These are phyloP conservation scores for Fusarium guadeloupense DNA, from an alignment of 2,329 filamentous ascomycete species.

Conservation along the genomic window DNA sequence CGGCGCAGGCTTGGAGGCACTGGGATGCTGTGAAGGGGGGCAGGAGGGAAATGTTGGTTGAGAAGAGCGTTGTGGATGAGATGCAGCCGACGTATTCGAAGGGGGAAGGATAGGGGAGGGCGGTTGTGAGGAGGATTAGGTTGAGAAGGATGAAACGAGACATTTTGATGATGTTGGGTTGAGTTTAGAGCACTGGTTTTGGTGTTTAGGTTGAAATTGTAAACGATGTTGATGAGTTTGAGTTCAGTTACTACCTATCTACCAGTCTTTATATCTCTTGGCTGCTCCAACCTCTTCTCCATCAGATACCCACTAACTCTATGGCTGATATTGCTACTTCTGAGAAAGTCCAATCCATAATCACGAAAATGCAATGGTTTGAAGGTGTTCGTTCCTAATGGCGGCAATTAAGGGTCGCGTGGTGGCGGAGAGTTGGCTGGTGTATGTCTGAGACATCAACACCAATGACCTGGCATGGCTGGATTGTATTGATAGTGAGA, in stretches of 20 bases:
- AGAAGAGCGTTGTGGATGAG: constrained; percentile 31
- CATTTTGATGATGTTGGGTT: constrained; percentile 7
- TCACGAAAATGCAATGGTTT: not conserved
- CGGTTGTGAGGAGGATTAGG: constrained; percentile 37
- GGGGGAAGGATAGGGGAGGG: constrained; percentile 16
- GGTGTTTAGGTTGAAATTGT: not conserved
- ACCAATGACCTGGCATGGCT: not conserved
- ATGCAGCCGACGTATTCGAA: constrained; percentile 46
- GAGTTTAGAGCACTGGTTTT: not conserved
- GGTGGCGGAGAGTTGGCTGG: constrained; percentile 1
- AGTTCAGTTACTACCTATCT: not conserved
- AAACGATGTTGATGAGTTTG: not conserved
- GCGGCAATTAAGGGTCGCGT: constrained; percentile 9
- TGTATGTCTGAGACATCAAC: constrained; percentile 16
- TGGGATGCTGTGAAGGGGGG: constrained; percentile 19
- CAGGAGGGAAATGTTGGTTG: constrained; percentile 19
- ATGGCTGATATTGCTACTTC: not conserved
- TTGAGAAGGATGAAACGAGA: constrained; percentile 14
- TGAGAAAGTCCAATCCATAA: not conserved
- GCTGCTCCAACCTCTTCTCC: not conserved
- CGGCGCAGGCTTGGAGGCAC: constrained; percentile 19
- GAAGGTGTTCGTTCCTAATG: constrained; percentile 13
- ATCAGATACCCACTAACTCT: not conserved
- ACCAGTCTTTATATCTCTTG: constrained; percentile 6
- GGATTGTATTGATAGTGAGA: too few species aligned